Evolutionary conservation across 495 filamentous ascomycete species (phyloP).

Genomic region (Penicillium angulare): DNA sequence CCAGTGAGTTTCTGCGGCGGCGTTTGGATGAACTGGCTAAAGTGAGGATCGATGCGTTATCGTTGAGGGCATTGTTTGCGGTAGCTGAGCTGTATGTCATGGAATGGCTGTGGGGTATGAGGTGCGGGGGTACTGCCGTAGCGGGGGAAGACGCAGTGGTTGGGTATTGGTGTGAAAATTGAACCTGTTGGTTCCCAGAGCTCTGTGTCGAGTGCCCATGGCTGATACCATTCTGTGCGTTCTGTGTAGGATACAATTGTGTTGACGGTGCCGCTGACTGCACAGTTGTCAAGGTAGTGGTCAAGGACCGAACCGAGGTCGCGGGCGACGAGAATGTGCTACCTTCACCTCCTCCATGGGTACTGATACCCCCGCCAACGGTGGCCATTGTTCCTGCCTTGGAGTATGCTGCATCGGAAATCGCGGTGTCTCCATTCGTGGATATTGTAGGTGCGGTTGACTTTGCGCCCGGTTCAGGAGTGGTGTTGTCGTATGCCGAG

Average conservation of each 20-base stretch:
- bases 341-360: slow-evolving; percentile 65
- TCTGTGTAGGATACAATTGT: slow-evolving; percentile 47
- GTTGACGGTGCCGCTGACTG: slow-evolving; percentile 79
- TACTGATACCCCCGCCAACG: slow-evolving; percentile 59
- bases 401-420: slow-evolving; percentile 73
- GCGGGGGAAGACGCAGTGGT: slow-evolving; percentile 57
- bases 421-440: slow-evolving; percentile 72
- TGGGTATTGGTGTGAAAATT: slow-evolving; percentile 92
- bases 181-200: slow-evolving; percentile 53
- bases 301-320: slow-evolving; percentile 85
- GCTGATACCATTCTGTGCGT: slow-evolving; percentile 39
- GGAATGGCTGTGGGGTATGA: slow-evolving; percentile 66
- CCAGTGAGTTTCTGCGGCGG: slow-evolving; percentile 81
- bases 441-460: slow-evolving; percentile 76
- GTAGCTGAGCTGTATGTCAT: slow-evolving; percentile 85
- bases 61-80: slow-evolving; percentile 86
- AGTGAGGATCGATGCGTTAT: slow-evolving; percentile 94
- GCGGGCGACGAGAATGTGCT: slow-evolving; percentile 94
- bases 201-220: slow-evolving; percentile 44
- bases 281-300: slow-evolving; percentile 94
- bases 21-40: slow-evolving; percentile 94
- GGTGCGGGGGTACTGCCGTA: slow-evolving; percentile 78
- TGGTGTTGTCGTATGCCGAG: slow-evolving; percentile 57
- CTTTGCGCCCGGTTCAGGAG: slow-evolving; percentile 61
- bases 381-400: slow-evolving; percentile 75